Conservation (phyloP, 805 yeast species). For the Candida maesae region DNA sequence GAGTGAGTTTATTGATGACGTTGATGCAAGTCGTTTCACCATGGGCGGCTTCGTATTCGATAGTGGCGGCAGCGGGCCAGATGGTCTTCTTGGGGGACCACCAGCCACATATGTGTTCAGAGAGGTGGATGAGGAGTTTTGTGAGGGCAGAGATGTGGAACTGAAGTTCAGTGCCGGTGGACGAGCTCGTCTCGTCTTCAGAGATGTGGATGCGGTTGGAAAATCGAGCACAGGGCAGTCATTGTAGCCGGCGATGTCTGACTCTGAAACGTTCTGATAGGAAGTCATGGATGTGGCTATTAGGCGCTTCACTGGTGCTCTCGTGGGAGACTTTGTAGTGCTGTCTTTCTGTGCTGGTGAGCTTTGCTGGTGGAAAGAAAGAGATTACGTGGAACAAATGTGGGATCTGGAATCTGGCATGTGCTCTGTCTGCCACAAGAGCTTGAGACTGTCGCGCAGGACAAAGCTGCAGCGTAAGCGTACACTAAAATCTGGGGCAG, state of each 20-base stretch:
- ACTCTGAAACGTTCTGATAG: slow-evolving; percentile 37
- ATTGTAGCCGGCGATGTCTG: slow-evolving; percentile 40
- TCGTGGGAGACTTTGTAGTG: no score
- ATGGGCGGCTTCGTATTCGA: slow-evolving; percentile 6
- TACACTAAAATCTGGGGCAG: no score
- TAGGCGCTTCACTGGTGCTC: no score
- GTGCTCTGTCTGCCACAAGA: no score
- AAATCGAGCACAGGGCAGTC: slow-evolving; percentile 36
- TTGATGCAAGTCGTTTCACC: slow-evolving; percentile 2
- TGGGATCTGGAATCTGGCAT: neutral
- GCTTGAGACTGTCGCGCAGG: no score
- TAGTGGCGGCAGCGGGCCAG: slow-evolving; percentile 2
- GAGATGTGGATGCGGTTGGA: slow-evolving; percentile 1
- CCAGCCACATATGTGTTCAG: neutral
- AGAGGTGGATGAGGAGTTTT: neutral
- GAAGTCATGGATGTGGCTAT: slow-evolving; percentile 11
- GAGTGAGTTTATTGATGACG: neutral
- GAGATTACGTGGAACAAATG: neutral
- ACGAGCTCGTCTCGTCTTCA: slow-evolving; percentile 8
- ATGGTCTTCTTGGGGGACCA: neutral
- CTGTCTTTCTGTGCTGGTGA: no score
- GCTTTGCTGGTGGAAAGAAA: neutral
- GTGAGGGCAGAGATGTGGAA: slow-evolving; percentile 1
- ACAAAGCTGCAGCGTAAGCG: no score
- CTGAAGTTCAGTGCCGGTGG: slow-evolving; percentile 6